These are phyloP conservation scores for Canavalia ensiformis DNA, from an alignment of 306 rosid species.

Conservation along the genomic window DNA sequence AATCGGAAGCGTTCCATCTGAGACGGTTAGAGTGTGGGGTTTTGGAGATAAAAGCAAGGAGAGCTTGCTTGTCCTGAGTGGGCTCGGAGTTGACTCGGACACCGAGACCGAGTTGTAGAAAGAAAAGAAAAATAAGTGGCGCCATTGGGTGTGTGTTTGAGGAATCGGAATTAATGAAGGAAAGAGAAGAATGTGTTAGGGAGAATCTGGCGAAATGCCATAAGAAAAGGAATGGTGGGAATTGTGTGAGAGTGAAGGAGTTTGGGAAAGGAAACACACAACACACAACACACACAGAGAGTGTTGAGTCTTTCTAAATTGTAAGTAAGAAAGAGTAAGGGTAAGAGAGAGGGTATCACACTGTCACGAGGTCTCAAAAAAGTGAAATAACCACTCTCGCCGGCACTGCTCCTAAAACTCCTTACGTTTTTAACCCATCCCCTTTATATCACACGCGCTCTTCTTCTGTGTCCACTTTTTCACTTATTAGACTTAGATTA, in stretches of 20 bases:
- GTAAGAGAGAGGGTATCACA: slow-evolving; percentile 43
- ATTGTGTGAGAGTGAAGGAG: slow-evolving; percentile 32
- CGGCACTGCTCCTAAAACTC: slow-evolving; percentile 45
- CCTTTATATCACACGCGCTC: slow-evolving; percentile 39
- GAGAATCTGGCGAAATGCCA: slow-evolving; percentile 62
- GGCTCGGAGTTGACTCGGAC: slow-evolving; percentile 70
- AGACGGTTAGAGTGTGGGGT: slow-evolving; percentile 76
- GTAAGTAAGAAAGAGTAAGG: no score
- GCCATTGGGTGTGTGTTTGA: slow-evolving; percentile 48
- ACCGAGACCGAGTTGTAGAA: slow-evolving; percentile 46
- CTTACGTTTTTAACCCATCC: slow-evolving; percentile 44
- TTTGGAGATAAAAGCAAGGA: slow-evolving; percentile 70
- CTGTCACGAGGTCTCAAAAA: slow-evolving; percentile 66
- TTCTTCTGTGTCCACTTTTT: background rate
- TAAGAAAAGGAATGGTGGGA: slow-evolving; percentile 28
- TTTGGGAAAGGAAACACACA: background rate
- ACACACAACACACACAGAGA: background rate
- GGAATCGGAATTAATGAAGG: slow-evolving; percentile 20
- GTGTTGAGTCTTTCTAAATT: background rate
- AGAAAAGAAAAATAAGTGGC: background rate
- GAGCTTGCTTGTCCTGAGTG: slow-evolving; percentile 86
- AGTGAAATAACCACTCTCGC: slow-evolving; percentile 46
- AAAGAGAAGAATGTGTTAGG: slow-evolving; percentile 32
- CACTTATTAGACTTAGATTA: background rate
- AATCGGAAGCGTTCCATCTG: slow-evolving; percentile 80